These are phyloP conservation scores for Schizonepeta tenuifolia DNA, from an alignment of 257 asterid genomes.

Conservation along the genomic window DNA sequence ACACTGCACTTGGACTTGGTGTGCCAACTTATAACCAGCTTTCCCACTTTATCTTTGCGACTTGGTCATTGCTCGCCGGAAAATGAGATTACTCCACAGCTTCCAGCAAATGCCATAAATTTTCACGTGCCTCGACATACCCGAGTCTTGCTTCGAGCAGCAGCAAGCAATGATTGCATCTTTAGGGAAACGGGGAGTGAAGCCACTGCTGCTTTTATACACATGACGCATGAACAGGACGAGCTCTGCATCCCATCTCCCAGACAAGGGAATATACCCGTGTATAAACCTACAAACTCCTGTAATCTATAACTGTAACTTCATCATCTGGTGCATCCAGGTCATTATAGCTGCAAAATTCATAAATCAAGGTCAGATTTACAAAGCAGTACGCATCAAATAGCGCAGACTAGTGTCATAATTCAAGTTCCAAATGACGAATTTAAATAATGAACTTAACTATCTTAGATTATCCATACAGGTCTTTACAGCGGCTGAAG, in stretches of 20 bases:
- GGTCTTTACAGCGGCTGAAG: background rate
- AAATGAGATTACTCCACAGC: background rate
- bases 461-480: background rate
- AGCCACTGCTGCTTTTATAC: slow-evolving; percentile 21
- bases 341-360: slow-evolving; percentile 83
- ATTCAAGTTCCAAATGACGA: background rate
- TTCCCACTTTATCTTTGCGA: background rate
- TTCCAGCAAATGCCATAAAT: slow-evolving; percentile 4
- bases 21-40: background rate
- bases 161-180: slow-evolving; percentile 6
- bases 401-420: background rate
- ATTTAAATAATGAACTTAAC: background rate
- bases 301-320: slow-evolving; percentile 93
- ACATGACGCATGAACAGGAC: background rate
- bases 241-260: slow-evolving; percentile 24
- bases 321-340: slow-evolving; percentile 99
- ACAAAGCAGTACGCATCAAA: too few species aligned
- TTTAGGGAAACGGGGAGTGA: background rate
- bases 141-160: slow-evolving; percentile 5
- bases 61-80: slow-evolving; percentile 5
- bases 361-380: slow-evolving; percentile 1
- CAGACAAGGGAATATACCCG: slow-evolving; percentile 1
- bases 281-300: slow-evolving; percentile 68
- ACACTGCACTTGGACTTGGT: slow-evolving; percentile 18
- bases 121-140: background rate